phyloP scores from a whole-genome alignment of 1,284 basidiomycete species.

The Phellinidium pouzarii region DNA sequence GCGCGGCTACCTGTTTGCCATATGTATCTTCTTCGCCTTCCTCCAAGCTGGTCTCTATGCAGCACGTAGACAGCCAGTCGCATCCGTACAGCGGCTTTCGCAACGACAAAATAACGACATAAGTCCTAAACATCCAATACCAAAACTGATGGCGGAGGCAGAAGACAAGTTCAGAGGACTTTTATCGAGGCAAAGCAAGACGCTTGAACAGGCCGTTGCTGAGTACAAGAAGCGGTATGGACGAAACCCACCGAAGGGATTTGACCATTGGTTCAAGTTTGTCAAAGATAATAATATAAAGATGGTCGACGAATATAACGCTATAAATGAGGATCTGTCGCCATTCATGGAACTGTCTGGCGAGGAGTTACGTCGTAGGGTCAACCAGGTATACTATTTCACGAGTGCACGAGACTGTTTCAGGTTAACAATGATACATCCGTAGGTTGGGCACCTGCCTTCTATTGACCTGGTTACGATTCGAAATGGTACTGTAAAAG shows the following conservation, averaged over 20 bases:
- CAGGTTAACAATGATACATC: background rate
- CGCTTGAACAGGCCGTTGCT: conserved; percentile 62
- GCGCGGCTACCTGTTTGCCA: conserved; percentile 39
- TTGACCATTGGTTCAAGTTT: conserved; percentile 87
- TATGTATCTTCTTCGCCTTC: conserved; percentile 44
- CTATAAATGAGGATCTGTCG: conserved; percentile 69
- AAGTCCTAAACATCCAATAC: conserved; percentile 64
- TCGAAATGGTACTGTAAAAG: conserved; percentile 53
- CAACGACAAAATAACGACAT: background rate
- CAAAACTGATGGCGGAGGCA: conserved; percentile 75
- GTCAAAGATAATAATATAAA: conserved; percentile 65
- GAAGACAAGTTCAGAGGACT: conserved; percentile 60
- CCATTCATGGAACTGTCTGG: conserved; percentile 77
- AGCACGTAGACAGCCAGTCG: conserved; percentile 25
- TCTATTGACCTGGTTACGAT: conserved; percentile 84
- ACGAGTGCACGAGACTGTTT: background rate
- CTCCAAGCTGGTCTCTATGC: conserved; percentile 50
- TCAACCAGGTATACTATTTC: conserved; percentile 47
- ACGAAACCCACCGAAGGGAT: conserved; percentile 79
- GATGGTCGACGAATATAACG: conserved; percentile 89
- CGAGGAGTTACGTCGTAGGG: conserved; percentile 64
- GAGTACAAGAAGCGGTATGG: conserved; percentile 78
- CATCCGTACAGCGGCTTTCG: conserved; percentile 16
- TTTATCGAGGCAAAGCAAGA: conserved; percentile 68
- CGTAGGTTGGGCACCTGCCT: conserved; percentile 68